Conservation (phyloP, 2,329 filamentous ascomycete genomes). For the Cercospora canescens region DNA sequence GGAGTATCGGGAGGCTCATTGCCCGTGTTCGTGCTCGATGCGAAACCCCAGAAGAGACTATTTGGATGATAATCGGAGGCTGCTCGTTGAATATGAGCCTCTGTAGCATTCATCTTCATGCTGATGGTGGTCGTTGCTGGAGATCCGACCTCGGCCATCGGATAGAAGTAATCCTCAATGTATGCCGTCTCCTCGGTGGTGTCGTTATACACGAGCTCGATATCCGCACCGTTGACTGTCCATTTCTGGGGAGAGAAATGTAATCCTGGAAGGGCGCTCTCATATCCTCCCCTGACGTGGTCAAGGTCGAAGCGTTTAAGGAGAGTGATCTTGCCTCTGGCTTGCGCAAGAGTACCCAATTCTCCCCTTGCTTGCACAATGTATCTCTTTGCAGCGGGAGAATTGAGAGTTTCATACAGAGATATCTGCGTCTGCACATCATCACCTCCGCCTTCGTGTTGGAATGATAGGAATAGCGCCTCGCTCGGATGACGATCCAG, state of each 20-base stretch:
- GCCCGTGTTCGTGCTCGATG: slow-evolving; percentile 45
- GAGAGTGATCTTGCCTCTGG: slow-evolving; percentile 44
- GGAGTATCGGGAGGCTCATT: slow-evolving; percentile 46
- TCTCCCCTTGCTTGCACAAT: slow-evolving; percentile 40
- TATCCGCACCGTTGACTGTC: slow-evolving; percentile 45
- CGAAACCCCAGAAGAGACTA: slow-evolving; percentile 51
- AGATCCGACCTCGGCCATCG: slow-evolving; percentile 34
- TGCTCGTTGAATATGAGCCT: slow-evolving; percentile 43
- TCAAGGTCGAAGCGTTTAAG: slow-evolving; percentile 50
- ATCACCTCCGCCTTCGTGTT: slow-evolving; percentile 46
- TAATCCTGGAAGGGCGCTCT: slow-evolving; percentile 46
- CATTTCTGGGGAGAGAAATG: slow-evolving; percentile 48
- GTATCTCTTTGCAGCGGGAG: slow-evolving; percentile 41
- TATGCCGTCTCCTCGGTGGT: slow-evolving; percentile 42
- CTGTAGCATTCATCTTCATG: slow-evolving; percentile 48
- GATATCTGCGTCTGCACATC: slow-evolving; percentile 40
- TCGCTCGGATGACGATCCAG: slow-evolving; percentile 49
- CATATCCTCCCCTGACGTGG: slow-evolving; percentile 38
- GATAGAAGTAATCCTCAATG: slow-evolving; percentile 54
- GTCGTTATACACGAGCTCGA: slow-evolving; percentile 46
- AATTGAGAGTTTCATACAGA: slow-evolving; percentile 44
- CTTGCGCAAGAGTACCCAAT: slow-evolving; percentile 40
- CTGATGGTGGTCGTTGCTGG: slow-evolving; percentile 42
- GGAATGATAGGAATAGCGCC: slow-evolving; percentile 49
- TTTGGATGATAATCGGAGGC: slow-evolving; percentile 34